Base-by-base conservation (phyloP, 1,139 yeast species). In the Kodamaea fungicola region DNA sequence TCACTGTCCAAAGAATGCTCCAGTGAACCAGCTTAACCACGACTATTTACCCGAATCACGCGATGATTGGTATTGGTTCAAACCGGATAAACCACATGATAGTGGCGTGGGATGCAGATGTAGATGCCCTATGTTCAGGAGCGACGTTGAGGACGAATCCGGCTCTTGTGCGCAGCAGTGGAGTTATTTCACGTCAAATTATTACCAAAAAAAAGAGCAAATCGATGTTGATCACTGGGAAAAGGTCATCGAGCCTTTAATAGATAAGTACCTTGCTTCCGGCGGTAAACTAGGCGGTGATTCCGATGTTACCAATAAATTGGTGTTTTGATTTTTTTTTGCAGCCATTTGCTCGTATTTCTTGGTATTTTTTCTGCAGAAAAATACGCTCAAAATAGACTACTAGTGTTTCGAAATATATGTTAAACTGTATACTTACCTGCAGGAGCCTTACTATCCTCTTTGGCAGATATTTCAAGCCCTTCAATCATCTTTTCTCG, bases 61-160 rank as follows among this genome's bases (percentile, higher is more conserved):
- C 26, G 49, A 67, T 44, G 69, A 65, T 43, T 41, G 43, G 24
- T 49, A 49, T 31, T 70, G 79, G 74, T 16, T 32, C 10, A 52
- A 56, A 8, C 68, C 72, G 22, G 88, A 83, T 49, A 49, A 50
- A 8, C 74, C 74, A 2, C 50, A 50, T 26, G 54, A 51, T 16
- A 42, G 73, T 42, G 95, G 95, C 0, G 79, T 80, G 4, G 96
- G 97, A 1, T 89, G 97, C 57, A 67, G 96, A 34, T 89, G 97
- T 59, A 70, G 76, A 45, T 89, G 97, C 61, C 95, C 95, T 3
- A 60, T 57, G 32, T 41, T 39, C 8, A 67, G 65, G 37, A 48
- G 46, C 9, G 86, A 80, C 37, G 67, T 78, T 31, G 90, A 83
- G 54, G 69, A 77, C 46, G 61, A 74, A 16, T 65, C 66, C 4